Evolutionary conservation across 345 rosid genomes (phyloP).

Genomic region (Conringia planisiliqua): DNA sequence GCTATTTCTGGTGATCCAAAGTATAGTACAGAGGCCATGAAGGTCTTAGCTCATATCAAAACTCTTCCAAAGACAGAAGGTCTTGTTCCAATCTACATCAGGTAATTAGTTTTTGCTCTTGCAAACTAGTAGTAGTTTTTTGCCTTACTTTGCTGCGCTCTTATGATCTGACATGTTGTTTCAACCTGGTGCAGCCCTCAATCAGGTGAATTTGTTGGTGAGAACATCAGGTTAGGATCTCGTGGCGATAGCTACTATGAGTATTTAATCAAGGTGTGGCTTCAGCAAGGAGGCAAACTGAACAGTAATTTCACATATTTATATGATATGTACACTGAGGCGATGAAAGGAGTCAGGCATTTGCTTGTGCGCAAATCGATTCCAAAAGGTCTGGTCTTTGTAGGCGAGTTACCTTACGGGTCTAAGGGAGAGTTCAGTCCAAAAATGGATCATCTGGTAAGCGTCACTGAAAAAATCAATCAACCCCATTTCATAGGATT

Average conservation of each 20-base stretch:
- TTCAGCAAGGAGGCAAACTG: conserved; percentile 60
- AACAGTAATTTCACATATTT: conserved; percentile 58
- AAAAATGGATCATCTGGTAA: conserved; percentile 99
- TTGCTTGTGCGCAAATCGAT: conserved; percentile 77
- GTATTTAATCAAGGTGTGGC: conserved; percentile 93
- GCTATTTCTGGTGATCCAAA: conserved; percentile 82
- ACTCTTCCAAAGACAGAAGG: conserved; percentile 86
- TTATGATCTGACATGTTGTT: conserved; percentile 24
- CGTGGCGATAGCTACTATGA: conserved; percentile 99
- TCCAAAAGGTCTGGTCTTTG: conserved; percentile 82
- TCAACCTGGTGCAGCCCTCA: conserved; percentile 58
- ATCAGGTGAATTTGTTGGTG: conserved; percentile 80
- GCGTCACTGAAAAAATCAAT: conserved; percentile 20
- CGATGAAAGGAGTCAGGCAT: conserved; percentile 92
- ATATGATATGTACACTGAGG: conserved; percentile 84
- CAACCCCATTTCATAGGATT: neutral
- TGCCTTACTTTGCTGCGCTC: neutral
- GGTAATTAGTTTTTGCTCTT: conserved; percentile 38
- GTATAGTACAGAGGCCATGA: conserved; percentile 84
- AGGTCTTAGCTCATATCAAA: conserved; percentile 83
- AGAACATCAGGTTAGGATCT: conserved; percentile 94
- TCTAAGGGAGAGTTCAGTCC: conserved; percentile 75
- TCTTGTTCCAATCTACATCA: conserved; percentile 91
- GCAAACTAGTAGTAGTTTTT: neutral
- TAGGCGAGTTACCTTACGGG: conserved; percentile 93